Evolutionary conservation across 2,329 filamentous ascomycete species (phyloP), one percentile per base, ranked within the genome.

Genomic region (Geosmithia flava): DNA sequence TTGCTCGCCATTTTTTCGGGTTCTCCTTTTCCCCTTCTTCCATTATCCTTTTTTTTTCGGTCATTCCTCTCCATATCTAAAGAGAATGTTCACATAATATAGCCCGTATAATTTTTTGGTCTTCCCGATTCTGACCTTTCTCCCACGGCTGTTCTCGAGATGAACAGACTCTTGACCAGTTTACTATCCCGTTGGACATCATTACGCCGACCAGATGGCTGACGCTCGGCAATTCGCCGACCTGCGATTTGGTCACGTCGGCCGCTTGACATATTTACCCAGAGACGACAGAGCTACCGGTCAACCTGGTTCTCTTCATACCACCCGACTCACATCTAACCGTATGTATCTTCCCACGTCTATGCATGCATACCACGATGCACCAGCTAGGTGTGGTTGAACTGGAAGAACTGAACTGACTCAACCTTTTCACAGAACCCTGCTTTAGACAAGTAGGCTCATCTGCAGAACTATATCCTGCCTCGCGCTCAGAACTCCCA

Each of bases 171-270:
- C 37, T 47, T 33, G 20, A 37, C 30, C 20, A 30, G 42, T 40
- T 20, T 23, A 13, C 23, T 49, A 16, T 46, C 48, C 11, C 46
- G 56, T 54, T 58, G 56, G 56, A 64, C 53, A 58, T 59, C 54
- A 49, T 52, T 55, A 53, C 57, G 58, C 46, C 55, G 56, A 48
- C 59, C 58, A 58, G 61, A 68, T 68, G 65, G 62, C 62, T 66
- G 63, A 67, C 47, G 52, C 53, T 33, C 56, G 57, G 51, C 56
- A 56, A 46, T 52, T 62, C 40, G 52, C 55, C 33, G 62, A 62
- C 56, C 59, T 63, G 15, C 51, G 56, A 37, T 55, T 62, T 46
- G 65, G 65, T 48, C 56, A 63, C 47, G 55, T 62, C 48, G 64
- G 65, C 30, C 51, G 53, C 45, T 48, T 66, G 46, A 58, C 56